A percentile compares a stretch with the other conserved stretches of the same genome.
Evolutionary conservation across 495 filamentous ascomycete species (phyloP).

Genomic region (Delitschia confertaspora): DNA sequence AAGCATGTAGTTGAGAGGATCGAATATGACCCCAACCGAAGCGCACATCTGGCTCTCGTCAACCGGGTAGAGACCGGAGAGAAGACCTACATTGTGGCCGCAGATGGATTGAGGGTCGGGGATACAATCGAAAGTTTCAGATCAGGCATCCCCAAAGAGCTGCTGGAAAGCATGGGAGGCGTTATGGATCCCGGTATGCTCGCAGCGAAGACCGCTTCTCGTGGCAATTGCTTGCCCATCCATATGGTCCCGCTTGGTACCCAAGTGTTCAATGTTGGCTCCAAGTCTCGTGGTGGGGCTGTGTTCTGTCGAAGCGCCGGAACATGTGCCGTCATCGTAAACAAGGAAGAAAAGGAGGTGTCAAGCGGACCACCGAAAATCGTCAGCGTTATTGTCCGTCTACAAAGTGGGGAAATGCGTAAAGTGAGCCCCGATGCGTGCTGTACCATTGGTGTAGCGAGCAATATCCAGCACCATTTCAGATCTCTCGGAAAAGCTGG

Average conservation of each 20-base stretch:
- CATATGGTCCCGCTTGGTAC: slow-evolving; percentile 92
- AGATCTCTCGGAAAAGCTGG: slow-evolving; percentile 90
- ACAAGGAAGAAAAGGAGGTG: slow-evolving; percentile 61
- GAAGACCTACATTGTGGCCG: slow-evolving; percentile 84
- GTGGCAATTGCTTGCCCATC: slow-evolving; percentile 89
- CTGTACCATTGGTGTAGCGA: slow-evolving; percentile 85
- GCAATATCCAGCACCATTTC: slow-evolving; percentile 86
- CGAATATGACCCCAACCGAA: slow-evolving; percentile 89
- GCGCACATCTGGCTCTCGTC: slow-evolving; percentile 83
- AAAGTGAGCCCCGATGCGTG: slow-evolving; percentile 84
- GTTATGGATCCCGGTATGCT: slow-evolving; percentile 86
- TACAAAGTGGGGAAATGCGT: slow-evolving; percentile 87
- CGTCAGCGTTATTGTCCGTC: slow-evolving; percentile 64
- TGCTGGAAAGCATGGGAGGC: slow-evolving; percentile 86
- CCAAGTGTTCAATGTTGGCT: slow-evolving; percentile 81
- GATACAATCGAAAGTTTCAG: slow-evolving; percentile 88
- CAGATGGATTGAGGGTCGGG: slow-evolving; percentile 85
- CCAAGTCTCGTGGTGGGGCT: slow-evolving; percentile 58
- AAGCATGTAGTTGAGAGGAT: slow-evolving; percentile 84
- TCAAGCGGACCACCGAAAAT: slow-evolving; percentile 29
- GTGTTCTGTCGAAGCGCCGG: slow-evolving; percentile 92
- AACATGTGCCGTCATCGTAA: slow-evolving; percentile 76
- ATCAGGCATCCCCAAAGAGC: slow-evolving; percentile 70
- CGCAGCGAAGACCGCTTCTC: slow-evolving; percentile 84
- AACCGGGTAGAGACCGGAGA: slow-evolving; percentile 56